Evolutionary conservation across 805 yeast species (phyloP), one percentile per base, ranked within the genome.

Genomic region (Ogataea corticis): DNA sequence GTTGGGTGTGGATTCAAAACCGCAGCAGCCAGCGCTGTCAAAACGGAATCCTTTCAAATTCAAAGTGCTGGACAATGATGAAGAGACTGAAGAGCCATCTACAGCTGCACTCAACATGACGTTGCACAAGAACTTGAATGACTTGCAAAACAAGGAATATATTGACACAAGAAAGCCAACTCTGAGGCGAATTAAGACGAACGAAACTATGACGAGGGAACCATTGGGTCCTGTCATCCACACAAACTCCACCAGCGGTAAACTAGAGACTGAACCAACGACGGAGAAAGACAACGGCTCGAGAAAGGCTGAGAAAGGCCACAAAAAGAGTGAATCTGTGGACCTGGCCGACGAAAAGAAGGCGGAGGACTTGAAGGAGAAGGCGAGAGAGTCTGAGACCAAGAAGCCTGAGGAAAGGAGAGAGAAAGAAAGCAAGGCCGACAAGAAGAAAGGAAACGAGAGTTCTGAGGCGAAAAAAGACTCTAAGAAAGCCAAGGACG

Each of bases 401-500:
- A n/a, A n/a, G n/a, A n/a, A n/a, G n/a, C n/a, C n/a, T n/a, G n/a
- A n/a, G n/a, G n/a, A n/a, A n/a, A n/a, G n/a, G n/a, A n/a, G 7
- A 21, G 9, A 21, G 25, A 5, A 21, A 9, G 9, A 21, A 21
- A 5, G 5, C 9, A 9, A 21, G 25, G 25, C 25, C 9, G 9
- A 21, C 5, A 25, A 29, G 13, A 19, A 42, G 35, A 33, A 36
- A 18, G 35, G 41, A 11, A 36, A 45, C 40, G 49, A 49, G 19
- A 39, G n/a, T n/a, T n/a, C n/a, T n/a, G n/a, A 31, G 30, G 31
- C 29, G 39, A 25, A 46, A 25, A 18, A 13, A 12, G 23, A 32
- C 18, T 16, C 25, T 11, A 31, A 34, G 19, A 23, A 23, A 7
- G 43, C 36, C 18, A 16, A 41, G 23, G 45, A 40, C 11, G 16